Percentiles rank a stretch among this genome's conserved stretches.
Conservation (phyloP, 2,329 filamentous ascomycete species). For the Hypoxylon sp. region DNA sequence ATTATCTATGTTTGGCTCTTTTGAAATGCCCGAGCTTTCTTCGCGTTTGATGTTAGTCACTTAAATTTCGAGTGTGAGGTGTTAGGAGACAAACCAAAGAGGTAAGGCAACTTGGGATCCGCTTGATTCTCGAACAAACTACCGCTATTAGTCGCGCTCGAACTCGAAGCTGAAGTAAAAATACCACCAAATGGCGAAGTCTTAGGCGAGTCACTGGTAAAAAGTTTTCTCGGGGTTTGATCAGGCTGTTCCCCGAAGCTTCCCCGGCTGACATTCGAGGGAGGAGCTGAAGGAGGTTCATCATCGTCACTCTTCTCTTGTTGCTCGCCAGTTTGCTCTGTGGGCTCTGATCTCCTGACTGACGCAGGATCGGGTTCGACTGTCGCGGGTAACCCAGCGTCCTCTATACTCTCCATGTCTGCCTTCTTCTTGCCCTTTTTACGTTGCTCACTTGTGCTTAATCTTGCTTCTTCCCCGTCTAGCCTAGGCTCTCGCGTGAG, state of each 20-base stretch:
- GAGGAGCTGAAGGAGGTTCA: not conserved
- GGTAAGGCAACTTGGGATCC: not conserved
- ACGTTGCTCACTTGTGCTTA: not conserved
- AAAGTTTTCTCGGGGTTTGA: not conserved
- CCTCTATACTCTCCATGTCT: not conserved
- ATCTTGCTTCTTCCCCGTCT: not conserved
- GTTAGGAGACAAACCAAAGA: not conserved
- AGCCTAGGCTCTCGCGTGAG: not conserved
- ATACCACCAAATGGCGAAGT: not conserved
- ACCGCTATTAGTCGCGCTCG: not conserved
- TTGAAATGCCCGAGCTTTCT: not conserved
- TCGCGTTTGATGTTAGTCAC: not conserved
- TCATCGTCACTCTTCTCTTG: not conserved
- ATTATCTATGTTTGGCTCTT: not conserved
- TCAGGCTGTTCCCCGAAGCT: not conserved
- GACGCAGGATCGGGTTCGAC: not conserved
- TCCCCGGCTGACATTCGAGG: no score
- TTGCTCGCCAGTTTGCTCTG: not conserved
- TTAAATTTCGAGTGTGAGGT: not conserved
- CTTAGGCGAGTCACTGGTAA: not conserved
- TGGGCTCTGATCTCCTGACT: not conserved
- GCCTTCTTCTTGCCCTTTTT: not conserved
- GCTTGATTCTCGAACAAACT: not conserved
- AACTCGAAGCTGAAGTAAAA: not conserved
- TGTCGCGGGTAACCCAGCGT: no score